phyloP scores from a whole-genome alignment of 1,139 yeast genomes.

The Groenewaldozyma sp. region DNA sequence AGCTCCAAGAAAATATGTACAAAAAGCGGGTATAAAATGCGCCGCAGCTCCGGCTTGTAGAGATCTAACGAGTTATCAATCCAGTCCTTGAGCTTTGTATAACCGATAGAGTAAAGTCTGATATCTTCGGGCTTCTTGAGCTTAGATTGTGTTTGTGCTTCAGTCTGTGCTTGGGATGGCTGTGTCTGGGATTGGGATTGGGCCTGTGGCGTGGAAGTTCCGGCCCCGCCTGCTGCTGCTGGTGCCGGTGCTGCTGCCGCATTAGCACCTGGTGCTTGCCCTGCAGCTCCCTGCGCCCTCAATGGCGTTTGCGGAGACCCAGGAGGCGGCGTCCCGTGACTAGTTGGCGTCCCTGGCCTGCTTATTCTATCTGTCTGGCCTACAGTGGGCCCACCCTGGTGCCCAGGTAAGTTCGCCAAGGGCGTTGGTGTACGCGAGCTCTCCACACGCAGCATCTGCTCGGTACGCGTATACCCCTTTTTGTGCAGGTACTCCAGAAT shows the following conservation, averaged over 20 bases:
- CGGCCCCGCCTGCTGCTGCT: slow-evolving; percentile 8
- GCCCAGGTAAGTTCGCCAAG: slow-evolving; percentile 21
- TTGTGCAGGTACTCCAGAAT: slow-evolving; percentile 87
- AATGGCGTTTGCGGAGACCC: slow-evolving; percentile 4
- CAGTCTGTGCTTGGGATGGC: slow-evolving; percentile 6
- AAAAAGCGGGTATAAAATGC: slow-evolving; percentile 81
- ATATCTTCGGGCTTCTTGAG: neutral
- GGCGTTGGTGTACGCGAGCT: slow-evolving; percentile 64
- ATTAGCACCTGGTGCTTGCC: too few species aligned
- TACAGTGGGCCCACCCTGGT: slow-evolving; percentile 14
- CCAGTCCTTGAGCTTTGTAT: slow-evolving; percentile 76
- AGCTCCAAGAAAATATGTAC: slow-evolving; percentile 81
- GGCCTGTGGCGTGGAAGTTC: slow-evolving; percentile 3
- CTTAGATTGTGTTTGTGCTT: slow-evolving; percentile 7
- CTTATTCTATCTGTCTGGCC: neutral
- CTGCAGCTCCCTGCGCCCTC: slow-evolving; percentile 5
- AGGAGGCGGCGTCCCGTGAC: neutral
- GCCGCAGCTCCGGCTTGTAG: slow-evolving; percentile 79
- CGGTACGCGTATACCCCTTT: slow-evolving; percentile 90
- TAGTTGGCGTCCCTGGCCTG: neutral
- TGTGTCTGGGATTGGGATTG: neutral
- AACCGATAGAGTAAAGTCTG: slow-evolving; percentile 65
- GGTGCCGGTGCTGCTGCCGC: slow-evolving; percentile 2
- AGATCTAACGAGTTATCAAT: slow-evolving; percentile 84
- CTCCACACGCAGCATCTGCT: slow-evolving; percentile 86